phyloP scores from a whole-genome alignment of 1,284 basidiomycete genomes.

The Microbotryomycetes sp. region DNA sequence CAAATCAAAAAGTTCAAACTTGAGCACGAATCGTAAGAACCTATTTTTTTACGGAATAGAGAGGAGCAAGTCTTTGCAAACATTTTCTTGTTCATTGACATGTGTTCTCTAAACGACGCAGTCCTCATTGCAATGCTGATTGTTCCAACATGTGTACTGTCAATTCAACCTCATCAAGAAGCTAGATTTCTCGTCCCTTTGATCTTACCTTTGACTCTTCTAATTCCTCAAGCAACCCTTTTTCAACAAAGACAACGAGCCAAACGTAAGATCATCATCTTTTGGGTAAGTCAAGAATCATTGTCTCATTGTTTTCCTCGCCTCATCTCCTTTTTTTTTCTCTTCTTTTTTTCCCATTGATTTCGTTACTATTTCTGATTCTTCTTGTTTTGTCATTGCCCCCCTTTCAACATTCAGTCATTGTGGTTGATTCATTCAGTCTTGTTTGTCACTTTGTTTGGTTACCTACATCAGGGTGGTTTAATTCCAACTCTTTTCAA shows the following conservation, averaged over 20 bases:
- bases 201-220: slow-evolving; percentile 33
- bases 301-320: neutral
- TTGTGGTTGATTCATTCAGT: slow-evolving; percentile 25
- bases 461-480: slow-evolving; percentile 33
- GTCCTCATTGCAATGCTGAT: slow-evolving; percentile 11
- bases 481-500: slow-evolving; percentile 16
- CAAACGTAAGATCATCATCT: too few relatives aligned
- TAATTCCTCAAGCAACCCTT: slow-evolving; percentile 9
- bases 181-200: slow-evolving; percentile 42
- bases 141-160: slow-evolving; percentile 30
- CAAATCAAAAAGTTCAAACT: neutral
- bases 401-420: too few relatives aligned
- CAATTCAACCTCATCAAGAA: slow-evolving; percentile 43
- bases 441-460: slow-evolving; percentile 22
- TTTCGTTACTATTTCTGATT: too few relatives aligned
- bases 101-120: too few relatives aligned
- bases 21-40: neutral
- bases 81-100: too few relatives aligned
- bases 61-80: neutral
- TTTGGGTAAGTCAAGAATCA: slow-evolving; percentile 27
- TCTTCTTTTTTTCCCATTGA: too few relatives aligned
- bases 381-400: too few relatives aligned
- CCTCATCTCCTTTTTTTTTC: neutral
- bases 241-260: too few relatives aligned
- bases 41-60: neutral